Conservation (phyloP, 495 filamentous ascomycete species). For the Aspergillus incahuasiensis region DNA sequence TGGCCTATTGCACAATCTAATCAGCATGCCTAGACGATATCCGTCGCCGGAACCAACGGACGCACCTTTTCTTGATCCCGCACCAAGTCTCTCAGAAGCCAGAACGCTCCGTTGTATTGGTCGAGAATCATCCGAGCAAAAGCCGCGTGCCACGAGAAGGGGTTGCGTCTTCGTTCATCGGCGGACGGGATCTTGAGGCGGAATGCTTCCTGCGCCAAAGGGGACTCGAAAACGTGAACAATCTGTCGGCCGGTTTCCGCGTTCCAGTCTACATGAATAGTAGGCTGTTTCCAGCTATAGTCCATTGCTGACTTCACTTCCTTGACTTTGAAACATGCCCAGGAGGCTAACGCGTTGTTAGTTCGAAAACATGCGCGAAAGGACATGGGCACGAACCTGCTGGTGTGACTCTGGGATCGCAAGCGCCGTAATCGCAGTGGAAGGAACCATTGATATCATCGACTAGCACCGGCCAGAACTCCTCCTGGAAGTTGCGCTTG, state of each 20-base stretch:
- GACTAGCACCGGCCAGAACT: conserved; percentile 4
- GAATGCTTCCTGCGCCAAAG: background rate
- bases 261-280: conserved; percentile 11
- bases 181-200: background rate
- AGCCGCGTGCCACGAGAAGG: conserved; percentile 13
- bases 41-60: background rate
- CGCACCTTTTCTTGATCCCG: conserved; percentile 12
- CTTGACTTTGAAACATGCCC: conserved; percentile 18
- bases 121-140: conserved; percentile 7
- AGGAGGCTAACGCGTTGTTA: conserved; percentile 9
- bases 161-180: conserved; percentile 1
- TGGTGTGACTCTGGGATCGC: background rate
- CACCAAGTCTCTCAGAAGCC: conserved; percentile 13
- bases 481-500: background rate
- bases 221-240: conserved; percentile 7
- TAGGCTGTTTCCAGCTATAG: conserved; percentile 14
- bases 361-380: background rate
- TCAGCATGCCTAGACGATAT: background rate
- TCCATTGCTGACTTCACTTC: background rate
- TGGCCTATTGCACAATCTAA: background rate
- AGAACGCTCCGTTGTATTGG: conserved; percentile 11
- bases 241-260: background rate
- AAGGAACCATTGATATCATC: conserved; percentile 17
- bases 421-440: conserved; percentile 10
- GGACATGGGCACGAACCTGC: background rate